A percentile compares a stretch with the other conserved stretches of the same genome.
Conservation (phyloP, 1,139 yeast genomes). For the Suhomyces kunorum region DNA sequence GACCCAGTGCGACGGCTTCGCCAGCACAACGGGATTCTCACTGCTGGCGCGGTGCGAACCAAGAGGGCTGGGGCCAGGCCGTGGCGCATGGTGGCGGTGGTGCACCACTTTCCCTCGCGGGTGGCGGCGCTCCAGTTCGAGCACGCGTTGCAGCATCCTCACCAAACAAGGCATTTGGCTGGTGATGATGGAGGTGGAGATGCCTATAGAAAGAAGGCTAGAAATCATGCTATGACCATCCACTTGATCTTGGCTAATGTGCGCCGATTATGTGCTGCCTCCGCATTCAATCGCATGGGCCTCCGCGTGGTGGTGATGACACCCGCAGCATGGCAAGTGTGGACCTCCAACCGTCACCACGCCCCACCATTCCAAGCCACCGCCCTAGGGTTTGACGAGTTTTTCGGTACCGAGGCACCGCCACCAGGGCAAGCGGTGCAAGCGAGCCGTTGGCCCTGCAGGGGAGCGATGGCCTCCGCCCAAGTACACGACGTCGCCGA, state of each 20-base stretch:
- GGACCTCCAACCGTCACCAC: neutral
- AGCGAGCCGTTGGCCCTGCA: no score
- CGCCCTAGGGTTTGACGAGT: conserved; percentile 1
- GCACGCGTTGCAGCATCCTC: conserved; percentile 79
- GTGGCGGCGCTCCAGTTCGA: conserved; percentile 71
- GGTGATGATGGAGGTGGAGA: conserved; percentile 29
- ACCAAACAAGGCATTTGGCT: conserved; percentile 58
- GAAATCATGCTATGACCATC: no score
- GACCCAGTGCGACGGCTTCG: conserved; percentile 65
- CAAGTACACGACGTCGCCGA: no score
- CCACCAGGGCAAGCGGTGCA: no score
- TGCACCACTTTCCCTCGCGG: conserved; percentile 73
- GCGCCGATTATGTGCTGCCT: conserved; percentile 43
- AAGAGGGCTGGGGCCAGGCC: conserved; percentile 59
- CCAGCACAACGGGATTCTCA: conserved; percentile 74
- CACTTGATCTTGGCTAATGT: conserved; percentile 55
- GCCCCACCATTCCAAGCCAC: neutral
- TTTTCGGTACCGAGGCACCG: neutral
- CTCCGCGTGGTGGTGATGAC: conserved; percentile 44
- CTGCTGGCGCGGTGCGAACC: conserved; percentile 72
- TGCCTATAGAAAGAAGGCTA: no score
- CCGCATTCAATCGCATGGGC: conserved; percentile 44
- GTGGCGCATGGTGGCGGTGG: conserved; percentile 66
- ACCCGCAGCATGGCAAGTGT: neutral
- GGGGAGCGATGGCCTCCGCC: no score